Base-by-base conservation (phyloP, 2,329 filamentous ascomycete genomes). In the Coniella lustricola region DNA sequence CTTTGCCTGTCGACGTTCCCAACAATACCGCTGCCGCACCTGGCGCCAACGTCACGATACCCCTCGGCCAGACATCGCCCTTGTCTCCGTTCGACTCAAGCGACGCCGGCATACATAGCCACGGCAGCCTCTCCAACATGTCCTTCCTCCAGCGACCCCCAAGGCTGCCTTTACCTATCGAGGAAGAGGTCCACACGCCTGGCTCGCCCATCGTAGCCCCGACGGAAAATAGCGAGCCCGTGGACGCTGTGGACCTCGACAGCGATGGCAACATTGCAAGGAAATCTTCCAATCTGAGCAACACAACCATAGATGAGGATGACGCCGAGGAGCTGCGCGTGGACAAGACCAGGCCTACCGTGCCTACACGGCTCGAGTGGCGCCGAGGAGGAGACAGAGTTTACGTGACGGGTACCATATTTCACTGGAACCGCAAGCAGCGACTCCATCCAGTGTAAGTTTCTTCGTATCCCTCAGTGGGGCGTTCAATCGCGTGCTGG, bases 391-490 rank as follows among this genome's bases (percentile, higher is more conserved):
- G 87, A 50, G 87, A 95, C 50, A 94, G 90, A 67, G 82, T 97
- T 55, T 98, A 95, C 65, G 90, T 98, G 39, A 98, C 93, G 1
- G 91, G 91, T 56, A 97, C 93, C 17, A 96, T 97, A 63, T 94
- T 95, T 59, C 87, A 91, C 64, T 98, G 93, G 93, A 90, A 94
- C 68, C 85, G 86, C 64, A 97, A 97, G 69, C 94, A 90, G 64
- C 81, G 86, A 58, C 73, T 98, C 62, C 82, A 90, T 66, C 83
- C 79, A 66, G 84, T 88, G 90, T 95, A 79, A 79, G 85, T 81
- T 50, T 39, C 25, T 12, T 39, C 39, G 22, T 17, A 37, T 29
- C 18, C 18, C 31, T 35, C 40, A 50, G 48, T 37, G 38, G 22
- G 34, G 17, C 7, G 43, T 46, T 32, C 22, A 41, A 18, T 20